phyloP scores from a whole-genome alignment of 2,329 filamentous ascomycete species.

The Apiospora malaysiana region DNA sequence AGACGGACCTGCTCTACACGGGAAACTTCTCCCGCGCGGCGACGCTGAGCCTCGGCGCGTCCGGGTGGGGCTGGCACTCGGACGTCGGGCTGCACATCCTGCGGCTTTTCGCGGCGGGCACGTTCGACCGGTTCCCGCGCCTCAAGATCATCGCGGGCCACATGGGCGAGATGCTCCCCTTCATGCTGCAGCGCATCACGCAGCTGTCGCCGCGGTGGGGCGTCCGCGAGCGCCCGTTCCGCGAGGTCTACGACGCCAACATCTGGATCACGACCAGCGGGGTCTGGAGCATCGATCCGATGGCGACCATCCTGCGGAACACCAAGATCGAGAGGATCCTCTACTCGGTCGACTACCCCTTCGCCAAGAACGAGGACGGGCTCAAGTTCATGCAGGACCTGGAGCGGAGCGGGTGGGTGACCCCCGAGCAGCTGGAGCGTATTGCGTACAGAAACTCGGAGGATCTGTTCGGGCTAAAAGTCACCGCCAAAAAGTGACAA shows the following conservation, averaged over 20 bases:
- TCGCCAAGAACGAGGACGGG: slow-evolving; percentile 55
- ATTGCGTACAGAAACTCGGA: slow-evolving; percentile 59
- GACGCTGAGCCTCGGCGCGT: slow-evolving; percentile 30
- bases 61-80: slow-evolving; percentile 44
- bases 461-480: slow-evolving; percentile 27
- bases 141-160: slow-evolving; percentile 48
- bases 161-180: slow-evolving; percentile 56
- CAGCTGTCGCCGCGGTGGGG: slow-evolving; percentile 38
- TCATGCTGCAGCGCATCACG: slow-evolving; percentile 55
- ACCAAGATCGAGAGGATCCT: slow-evolving; percentile 57
- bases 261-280: slow-evolving; percentile 64
- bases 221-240: slow-evolving; percentile 43
- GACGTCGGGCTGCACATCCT: slow-evolving; percentile 44
- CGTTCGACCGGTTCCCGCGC: slow-evolving; percentile 44
- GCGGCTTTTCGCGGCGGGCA: slow-evolving; percentile 32
- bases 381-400: slow-evolving; percentile 54
- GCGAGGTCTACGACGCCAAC: slow-evolving; percentile 60
- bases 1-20: slow-evolving; percentile 40
- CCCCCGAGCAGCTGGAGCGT: slow-evolving; percentile 51
- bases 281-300: slow-evolving; percentile 53
- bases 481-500: slow-evolving; percentile 2
- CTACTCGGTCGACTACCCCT: slow-evolving; percentile 65
- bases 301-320: slow-evolving; percentile 51
- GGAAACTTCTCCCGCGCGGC: slow-evolving; percentile 42
- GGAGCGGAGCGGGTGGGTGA: slow-evolving; percentile 54